Percentiles rank a stretch among this genome's conserved stretches.
These are phyloP conservation scores for Boletus tomentosulus DNA, from an alignment of 768 basidiomycete species.

Conservation along the genomic window DNA sequence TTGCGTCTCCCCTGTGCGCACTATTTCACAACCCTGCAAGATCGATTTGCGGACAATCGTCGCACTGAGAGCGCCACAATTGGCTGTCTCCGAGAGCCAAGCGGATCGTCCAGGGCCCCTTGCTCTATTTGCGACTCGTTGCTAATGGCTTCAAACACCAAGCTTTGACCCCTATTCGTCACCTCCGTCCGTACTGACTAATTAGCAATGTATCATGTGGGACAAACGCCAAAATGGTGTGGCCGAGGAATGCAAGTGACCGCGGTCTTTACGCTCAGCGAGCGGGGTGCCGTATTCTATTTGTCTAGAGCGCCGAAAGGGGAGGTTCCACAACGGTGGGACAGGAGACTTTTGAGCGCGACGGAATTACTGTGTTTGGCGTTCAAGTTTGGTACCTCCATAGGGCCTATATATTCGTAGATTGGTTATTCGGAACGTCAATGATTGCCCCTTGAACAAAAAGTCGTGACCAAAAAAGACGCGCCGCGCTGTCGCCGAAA, in stretches of 20 bases:
- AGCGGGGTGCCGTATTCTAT: not conserved
- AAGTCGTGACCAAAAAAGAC: not conserved
- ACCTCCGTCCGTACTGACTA: not conserved
- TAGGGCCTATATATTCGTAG: not conserved
- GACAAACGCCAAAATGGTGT: not conserved
- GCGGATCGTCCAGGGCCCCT: not conserved
- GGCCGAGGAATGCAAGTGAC: slow-evolving; percentile 9
- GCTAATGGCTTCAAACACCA: not conserved
- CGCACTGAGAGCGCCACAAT: not conserved
- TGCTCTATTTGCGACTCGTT: not conserved
- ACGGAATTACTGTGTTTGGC: slow-evolving; percentile 6
- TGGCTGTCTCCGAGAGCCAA: not conserved
- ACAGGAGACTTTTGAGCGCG: slow-evolving; percentile 6
- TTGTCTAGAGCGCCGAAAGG: slow-evolving; percentile 12
- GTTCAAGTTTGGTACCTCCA: too few species aligned
- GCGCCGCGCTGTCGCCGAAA: slow-evolving; percentile 12
- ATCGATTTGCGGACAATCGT: not conserved
- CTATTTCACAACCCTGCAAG: not conserved
- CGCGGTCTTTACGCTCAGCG: slow-evolving; percentile 12
- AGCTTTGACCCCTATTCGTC: slow-evolving; percentile 7
- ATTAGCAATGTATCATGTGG: slow-evolving; percentile 3
- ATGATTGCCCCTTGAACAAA: not conserved
- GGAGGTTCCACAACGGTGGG: slow-evolving; percentile 1
- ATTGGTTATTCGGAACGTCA: slow-evolving; percentile 16
- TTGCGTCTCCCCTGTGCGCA: not conserved